phyloP scores from a whole-genome alignment of 176 grass and related monocot genomes.

The Oryza coarctata region DNA sequence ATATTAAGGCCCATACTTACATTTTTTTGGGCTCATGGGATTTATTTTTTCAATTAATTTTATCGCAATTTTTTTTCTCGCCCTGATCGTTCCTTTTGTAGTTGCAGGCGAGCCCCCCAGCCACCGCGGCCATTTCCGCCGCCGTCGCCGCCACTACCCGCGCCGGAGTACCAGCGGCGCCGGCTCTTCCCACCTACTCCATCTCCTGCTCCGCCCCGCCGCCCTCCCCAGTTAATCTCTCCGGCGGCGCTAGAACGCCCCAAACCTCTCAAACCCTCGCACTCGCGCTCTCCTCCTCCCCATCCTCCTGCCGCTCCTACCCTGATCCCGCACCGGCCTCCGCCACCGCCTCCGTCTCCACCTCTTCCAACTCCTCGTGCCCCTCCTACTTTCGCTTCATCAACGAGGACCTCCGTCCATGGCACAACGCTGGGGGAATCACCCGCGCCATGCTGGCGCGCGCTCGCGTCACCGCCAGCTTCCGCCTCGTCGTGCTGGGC shows the following conservation, averaged over 20 bases:
- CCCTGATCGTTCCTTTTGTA: not conserved
- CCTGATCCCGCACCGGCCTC: not conserved
- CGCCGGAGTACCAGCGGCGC: not conserved
- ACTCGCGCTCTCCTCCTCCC: slow-evolving; percentile 25
- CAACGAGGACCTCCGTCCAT: slow-evolving; percentile 89
- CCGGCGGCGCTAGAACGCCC: not conserved
- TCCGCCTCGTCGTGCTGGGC: slow-evolving; percentile 60
- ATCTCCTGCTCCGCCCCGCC: slow-evolving; percentile 32
- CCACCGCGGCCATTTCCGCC: slow-evolving; percentile 31
- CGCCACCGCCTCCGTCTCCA: not conserved
- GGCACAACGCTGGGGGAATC: slow-evolving; percentile 61
- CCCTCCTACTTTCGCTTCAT: slow-evolving; percentile 90
- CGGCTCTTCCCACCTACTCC: slow-evolving; percentile 1
- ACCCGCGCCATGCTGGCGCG: slow-evolving; percentile 58
- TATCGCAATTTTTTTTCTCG: not conserved
- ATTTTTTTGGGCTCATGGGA: not conserved
- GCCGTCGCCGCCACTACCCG: not conserved
- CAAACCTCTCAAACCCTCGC: slow-evolving; percentile 36
- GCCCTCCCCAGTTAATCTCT: not conserved
- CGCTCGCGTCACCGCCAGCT: slow-evolving; percentile 58
- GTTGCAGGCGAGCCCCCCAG: slow-evolving; percentile 37
- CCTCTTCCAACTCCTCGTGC: slow-evolving; percentile 46
- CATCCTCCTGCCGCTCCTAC: slow-evolving; percentile 10
- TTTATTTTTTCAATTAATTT: not conserved
- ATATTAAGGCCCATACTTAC: not conserved